Conservation (phyloP, 2,329 filamentous ascomycete genomes). For the Ophiostoma piceae region DNA sequence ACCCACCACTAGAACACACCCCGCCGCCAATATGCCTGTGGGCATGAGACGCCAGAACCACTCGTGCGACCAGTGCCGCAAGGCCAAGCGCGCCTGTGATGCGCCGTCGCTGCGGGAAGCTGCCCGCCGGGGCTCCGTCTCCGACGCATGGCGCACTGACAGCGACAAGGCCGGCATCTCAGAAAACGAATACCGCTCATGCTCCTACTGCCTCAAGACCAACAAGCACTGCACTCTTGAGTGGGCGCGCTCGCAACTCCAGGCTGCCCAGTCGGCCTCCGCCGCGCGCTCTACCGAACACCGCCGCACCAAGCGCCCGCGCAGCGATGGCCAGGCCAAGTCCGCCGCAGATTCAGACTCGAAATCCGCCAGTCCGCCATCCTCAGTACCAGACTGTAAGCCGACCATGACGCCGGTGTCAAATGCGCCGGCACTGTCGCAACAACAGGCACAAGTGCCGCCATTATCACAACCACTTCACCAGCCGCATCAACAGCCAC, state of each 20-base stretch:
- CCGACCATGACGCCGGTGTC: neutral
- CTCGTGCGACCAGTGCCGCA: slow-evolving; percentile 29
- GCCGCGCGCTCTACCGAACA: slow-evolving; percentile 18
- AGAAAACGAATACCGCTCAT: slow-evolving; percentile 21
- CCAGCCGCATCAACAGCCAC: neutral
- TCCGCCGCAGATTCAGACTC: neutral
- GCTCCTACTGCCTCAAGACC: slow-evolving; percentile 29
- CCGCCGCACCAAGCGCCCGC: slow-evolving; percentile 23
- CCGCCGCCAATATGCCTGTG: slow-evolving; percentile 1
- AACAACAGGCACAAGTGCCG: neutral
- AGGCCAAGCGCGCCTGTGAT: slow-evolving; percentile 28
- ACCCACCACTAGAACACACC: neutral
- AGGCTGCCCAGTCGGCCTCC: slow-evolving; percentile 15
- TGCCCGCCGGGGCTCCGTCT: neutral
- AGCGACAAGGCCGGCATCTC: neutral
- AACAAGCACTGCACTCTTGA: slow-evolving; percentile 30
- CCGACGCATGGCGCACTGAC: neutral
- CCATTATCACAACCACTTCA: neutral
- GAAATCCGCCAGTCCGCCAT: neutral
- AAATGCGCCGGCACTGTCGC: neutral
- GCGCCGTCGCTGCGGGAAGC: slow-evolving; percentile 26
- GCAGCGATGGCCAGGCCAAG: slow-evolving; percentile 14
- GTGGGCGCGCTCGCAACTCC: slow-evolving; percentile 29
- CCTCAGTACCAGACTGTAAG: neutral
- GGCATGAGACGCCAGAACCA: slow-evolving; percentile 28